These are phyloP conservation scores for Fraxinus nigra DNA, from an alignment of 305 asterid species.

Conservation along the genomic window DNA sequence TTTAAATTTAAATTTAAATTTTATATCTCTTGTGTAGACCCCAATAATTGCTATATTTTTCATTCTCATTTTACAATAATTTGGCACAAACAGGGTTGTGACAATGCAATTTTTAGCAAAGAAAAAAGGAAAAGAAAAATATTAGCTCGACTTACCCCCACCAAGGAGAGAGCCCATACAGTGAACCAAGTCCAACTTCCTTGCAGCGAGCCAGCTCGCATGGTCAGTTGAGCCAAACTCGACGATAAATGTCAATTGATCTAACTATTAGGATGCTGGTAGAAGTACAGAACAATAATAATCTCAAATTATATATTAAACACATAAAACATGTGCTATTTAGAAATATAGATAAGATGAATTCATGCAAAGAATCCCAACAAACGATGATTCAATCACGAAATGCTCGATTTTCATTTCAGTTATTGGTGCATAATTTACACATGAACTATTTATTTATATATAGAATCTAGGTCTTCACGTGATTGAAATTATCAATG, in stretches of 20 bases:
- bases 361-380: background rate
- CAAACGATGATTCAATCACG: background rate
- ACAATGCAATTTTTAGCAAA: background rate
- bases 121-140: too few species aligned
- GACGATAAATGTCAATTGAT: background rate
- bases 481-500: background rate
- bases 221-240: background rate
- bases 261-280: background rate
- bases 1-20: too few species aligned
- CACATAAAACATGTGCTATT: background rate
- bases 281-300: background rate
- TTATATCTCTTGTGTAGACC: too few species aligned
- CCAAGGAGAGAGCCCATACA: background rate
- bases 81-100: too few species aligned
- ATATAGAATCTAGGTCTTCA: background rate
- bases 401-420: background rate
- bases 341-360: background rate
- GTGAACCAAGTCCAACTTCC: background rate
- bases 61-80: too few species aligned
- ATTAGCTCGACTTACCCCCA: too few species aligned
- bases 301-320: background rate
- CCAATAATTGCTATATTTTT: too few species aligned
- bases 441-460: background rate
- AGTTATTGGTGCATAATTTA: background rate
- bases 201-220: background rate